Base-by-base conservation (phyloP, 768 basidiomycete species). In the Mrakia gelida region DNA sequence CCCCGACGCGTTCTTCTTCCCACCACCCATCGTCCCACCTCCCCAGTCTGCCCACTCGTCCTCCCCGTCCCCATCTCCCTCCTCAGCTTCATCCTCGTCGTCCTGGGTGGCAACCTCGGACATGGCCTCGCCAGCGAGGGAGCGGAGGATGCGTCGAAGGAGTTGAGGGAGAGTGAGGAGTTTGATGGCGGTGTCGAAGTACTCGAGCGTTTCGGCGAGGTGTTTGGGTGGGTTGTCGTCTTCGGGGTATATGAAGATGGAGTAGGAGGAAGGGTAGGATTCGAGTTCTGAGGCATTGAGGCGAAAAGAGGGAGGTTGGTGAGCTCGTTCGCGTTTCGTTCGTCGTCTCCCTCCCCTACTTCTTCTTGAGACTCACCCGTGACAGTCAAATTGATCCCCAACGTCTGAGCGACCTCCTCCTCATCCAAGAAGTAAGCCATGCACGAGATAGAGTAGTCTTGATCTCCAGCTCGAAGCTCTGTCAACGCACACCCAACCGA, bases 181-280 rank as follows among this genome's bases (percentile, higher is more conserved):
- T 6, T 21, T 30, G 32, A 65, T 38, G 11, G n/a, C 6, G 18
- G 3, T 0, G 30, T 2, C 26, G 63, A 65, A 65, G 32, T 65
- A 65, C 63, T 65, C 63, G 30, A 65, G 63, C 11, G 63, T 30
- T 21, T 65, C 63, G 63, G 32, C n/a, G 15, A 65, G 32, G 32
- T 65, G 63, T 30, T 65, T 30, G 30, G 63, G 63, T 9, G 63
- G 28, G 30, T 16, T 32, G 63, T 65, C 63, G 30, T 65, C 63
- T 16, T 65, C 63, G 30, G 63, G n/a, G 63, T 65, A 65, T 32
- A 65, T n/a, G 30, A 15, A 38, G 63, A 65, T 65, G 16, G 63
- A 65, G 63, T 65, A 65, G 34, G 32, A 65, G 63, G 30, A 38
- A 7, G 63, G 63, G 63, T 65, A 65, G 30, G 63, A 65, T 38